phyloP scores from a whole-genome alignment of 2,329 filamentous ascomycete genomes.

The Ceratocystis colombiana region DNA sequence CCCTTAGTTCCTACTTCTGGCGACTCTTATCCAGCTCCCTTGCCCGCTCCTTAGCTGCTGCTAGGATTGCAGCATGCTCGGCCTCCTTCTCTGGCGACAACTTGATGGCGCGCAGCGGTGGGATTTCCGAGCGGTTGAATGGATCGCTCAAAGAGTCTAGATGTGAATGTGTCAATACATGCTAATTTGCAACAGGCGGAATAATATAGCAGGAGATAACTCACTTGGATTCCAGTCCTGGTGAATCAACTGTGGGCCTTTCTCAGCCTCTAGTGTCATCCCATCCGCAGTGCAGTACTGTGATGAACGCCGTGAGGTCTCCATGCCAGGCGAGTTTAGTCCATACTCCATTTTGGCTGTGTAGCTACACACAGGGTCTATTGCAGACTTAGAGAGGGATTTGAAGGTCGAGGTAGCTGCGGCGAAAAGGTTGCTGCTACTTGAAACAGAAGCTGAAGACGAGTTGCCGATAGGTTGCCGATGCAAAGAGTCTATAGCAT shows the following conservation, averaged over 20 bases:
- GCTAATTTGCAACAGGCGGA: not conserved
- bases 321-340: conserved; percentile 20
- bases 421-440: not conserved
- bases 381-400: not conserved
- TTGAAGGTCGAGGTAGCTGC: not conserved
- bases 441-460: not conserved
- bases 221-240: conserved; percentile 18
- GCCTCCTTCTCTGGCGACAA: conserved; percentile 17
- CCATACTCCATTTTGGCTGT: conserved; percentile 9
- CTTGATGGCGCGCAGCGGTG: conserved; percentile 18
- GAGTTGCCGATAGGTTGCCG: not conserved
- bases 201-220: not conserved
- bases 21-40: not conserved
- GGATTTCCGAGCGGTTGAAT: conserved; percentile 20
- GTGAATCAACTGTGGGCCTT: not conserved
- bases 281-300: not conserved
- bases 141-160: conserved; percentile 21
- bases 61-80: conserved; percentile 11
- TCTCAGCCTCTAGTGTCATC: conserved; percentile 12
- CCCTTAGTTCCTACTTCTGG: not conserved
- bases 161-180: not conserved
- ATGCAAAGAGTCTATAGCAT: too few species aligned
- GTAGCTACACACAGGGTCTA: not conserved
- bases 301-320: not conserved
- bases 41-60: conserved; percentile 15